These are phyloP conservation scores for Trametes pubescens DNA, from an alignment of 1,284 basidiomycete genomes.

Conservation along the genomic window DNA sequence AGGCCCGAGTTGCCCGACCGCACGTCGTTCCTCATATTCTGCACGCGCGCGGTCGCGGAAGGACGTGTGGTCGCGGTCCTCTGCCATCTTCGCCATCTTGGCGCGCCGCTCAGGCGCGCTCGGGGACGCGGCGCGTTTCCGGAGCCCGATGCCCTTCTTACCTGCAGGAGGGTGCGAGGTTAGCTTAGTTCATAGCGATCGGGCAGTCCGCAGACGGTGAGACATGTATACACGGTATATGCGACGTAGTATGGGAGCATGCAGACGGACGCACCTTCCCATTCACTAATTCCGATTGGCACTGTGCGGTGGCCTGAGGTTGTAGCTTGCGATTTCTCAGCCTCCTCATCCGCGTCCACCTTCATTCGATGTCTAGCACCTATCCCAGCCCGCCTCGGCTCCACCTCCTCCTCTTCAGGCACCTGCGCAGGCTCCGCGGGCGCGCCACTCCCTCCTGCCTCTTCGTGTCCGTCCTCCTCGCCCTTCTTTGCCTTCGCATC, in stretches of 20 bases:
- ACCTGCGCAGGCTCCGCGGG: not conserved
- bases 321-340: not conserved
- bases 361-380: conserved; percentile 23
- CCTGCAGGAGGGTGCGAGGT: conserved; percentile 52
- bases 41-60: conserved; percentile 73
- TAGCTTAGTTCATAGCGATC: not conserved
- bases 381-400: conserved; percentile 28
- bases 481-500: conserved; percentile 54
- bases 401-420: conserved; percentile 19
- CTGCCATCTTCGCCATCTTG: conserved; percentile 78
- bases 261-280: conserved; percentile 63
- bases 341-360: conserved; percentile 17
- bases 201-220: too few relatives aligned
- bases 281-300: conserved; percentile 77
- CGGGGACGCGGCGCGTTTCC: conserved; percentile 74
- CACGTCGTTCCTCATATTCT: conserved; percentile 77
- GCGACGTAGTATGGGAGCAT: not conserved
- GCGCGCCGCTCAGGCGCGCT: conserved; percentile 65
- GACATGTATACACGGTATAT: not conserved
- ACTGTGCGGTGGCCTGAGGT: conserved; percentile 55
- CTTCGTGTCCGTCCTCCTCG: conserved; percentile 65
- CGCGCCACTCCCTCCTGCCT: conserved; percentile 59
- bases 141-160: conserved; percentile 76
- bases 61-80: conserved; percentile 59
- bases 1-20: conserved; percentile 69